phyloP scores from a whole-genome alignment of 2,329 filamentous ascomycete species.

The Chlorencoelia australis region DNA sequence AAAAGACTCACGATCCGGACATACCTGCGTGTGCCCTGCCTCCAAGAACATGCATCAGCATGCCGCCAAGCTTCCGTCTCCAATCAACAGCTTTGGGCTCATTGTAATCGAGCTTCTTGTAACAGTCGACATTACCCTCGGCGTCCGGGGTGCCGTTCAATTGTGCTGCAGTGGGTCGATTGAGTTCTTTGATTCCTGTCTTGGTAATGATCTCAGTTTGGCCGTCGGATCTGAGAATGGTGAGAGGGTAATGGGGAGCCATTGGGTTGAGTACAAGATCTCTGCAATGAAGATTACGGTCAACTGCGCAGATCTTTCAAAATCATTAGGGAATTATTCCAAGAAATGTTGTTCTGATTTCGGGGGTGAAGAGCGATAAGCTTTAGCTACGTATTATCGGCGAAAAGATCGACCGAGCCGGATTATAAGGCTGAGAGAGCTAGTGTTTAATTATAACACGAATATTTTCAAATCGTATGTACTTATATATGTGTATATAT shows the following conservation, averaged over 20 bases:
- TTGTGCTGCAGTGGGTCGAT: conserved; percentile 41
- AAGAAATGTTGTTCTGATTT: no score
- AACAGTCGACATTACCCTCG: conserved; percentile 44
- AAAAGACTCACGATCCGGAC: background rate
- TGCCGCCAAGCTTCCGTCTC: conserved; percentile 48
- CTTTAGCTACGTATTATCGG: no score
- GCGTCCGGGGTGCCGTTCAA: conserved; percentile 40
- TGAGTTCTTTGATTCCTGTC: conserved; percentile 29
- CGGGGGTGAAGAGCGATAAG: no score
- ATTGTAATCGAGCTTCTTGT: conserved; percentile 38
- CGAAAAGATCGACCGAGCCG: no score
- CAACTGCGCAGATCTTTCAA: no score
- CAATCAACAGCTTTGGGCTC: conserved; percentile 46
- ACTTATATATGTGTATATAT: no score
- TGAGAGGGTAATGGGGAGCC: conserved; percentile 20
- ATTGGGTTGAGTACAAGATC: no score
- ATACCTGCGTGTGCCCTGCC: conserved; percentile 18
- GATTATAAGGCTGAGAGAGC: no score
- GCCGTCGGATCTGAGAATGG: conserved; percentile 22
- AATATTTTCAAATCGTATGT: no score
- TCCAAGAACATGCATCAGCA: conserved; percentile 42
- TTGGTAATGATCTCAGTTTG: conserved; percentile 15
- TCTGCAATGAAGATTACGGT: no score
- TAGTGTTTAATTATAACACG: no score
- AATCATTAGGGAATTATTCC: no score